Conservation (phyloP, 495 filamentous ascomycete genomes). For the Lindgomyces ingoldianus region DNA sequence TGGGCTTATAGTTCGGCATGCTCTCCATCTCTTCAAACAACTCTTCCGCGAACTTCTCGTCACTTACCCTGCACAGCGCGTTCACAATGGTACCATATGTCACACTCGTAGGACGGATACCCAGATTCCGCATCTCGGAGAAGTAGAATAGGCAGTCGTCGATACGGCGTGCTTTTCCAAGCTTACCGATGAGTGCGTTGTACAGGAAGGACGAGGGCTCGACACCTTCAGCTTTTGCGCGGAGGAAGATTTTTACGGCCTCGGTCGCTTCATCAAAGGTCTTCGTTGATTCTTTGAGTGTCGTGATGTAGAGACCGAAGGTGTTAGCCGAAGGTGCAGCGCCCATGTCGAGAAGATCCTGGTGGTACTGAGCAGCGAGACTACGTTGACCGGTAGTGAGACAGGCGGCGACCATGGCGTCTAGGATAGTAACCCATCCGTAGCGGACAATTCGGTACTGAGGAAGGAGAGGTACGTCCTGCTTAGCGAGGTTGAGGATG, state of each 20-base stretch:
- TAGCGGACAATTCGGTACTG: constrained; percentile 84
- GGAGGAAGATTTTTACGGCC: constrained; percentile 94
- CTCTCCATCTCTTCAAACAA: constrained; percentile 99
- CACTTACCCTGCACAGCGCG: constrained; percentile 92
- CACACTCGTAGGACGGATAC: constrained; percentile 93
- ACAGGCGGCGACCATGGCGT: constrained; percentile 93
- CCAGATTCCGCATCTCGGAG: constrained; percentile 88
- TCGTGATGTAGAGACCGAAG: constrained; percentile 97
- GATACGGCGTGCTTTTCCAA: constrained; percentile 94
- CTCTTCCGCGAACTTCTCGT: constrained; percentile 96
- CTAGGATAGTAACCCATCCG: constrained; percentile 91
- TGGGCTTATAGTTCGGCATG: constrained; percentile 97
- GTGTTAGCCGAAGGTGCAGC: constrained; percentile 93
- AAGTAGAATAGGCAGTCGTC: constrained; percentile 99
- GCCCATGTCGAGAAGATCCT: constrained; percentile 84
- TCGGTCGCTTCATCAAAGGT: constrained; percentile 97
- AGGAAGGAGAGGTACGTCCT: constrained; percentile 78
- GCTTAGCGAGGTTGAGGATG: constrained; percentile 80
- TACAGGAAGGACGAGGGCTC: constrained; percentile 96
- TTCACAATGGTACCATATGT: constrained; percentile 99
- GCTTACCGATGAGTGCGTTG: constrained; percentile 97
- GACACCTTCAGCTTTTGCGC: constrained; percentile 89
- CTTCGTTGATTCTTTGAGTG: constrained; percentile 92
- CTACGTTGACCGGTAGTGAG: constrained; percentile 78
- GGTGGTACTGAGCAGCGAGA: constrained; percentile 81